A percentile compares a stretch with the other conserved stretches of the same genome.
phyloP scores from a whole-genome alignment of 768 basidiomycete species.

The Tricholoma saponaceum region DNA sequence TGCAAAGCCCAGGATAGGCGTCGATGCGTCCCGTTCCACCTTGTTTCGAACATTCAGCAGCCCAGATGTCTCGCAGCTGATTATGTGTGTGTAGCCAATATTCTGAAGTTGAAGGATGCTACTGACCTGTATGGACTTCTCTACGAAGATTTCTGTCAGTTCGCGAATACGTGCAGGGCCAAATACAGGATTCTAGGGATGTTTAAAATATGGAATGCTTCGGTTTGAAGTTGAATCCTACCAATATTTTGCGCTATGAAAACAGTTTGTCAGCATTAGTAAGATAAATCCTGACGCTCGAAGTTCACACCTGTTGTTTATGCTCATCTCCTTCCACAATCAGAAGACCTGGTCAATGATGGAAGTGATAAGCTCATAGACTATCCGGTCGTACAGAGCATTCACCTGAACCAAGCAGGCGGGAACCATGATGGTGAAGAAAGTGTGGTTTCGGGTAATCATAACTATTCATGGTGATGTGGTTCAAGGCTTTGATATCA shows the following conservation, averaged over 20 bases:
- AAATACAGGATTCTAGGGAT: conserved; percentile 64
- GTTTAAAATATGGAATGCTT: neutral
- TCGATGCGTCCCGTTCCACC: conserved; percentile 39
- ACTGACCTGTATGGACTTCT: conserved; percentile 46
- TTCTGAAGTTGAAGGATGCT: neutral
- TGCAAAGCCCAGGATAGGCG: conserved; percentile 58
- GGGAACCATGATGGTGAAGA: neutral
- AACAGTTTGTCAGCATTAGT: neutral
- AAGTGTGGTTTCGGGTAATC: conserved; percentile 51
- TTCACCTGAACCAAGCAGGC: conserved; percentile 27
- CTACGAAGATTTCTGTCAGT: conserved; percentile 51
- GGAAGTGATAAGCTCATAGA: neutral
- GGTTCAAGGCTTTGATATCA: conserved; percentile 59
- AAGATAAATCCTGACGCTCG: neutral
- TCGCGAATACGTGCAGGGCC: conserved; percentile 55
- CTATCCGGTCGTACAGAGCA: neutral
- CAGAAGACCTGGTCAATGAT: conserved; percentile 25
- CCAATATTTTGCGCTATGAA: conserved; percentile 40
- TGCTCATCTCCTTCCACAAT: conserved; percentile 45
- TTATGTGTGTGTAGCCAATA: neutral
- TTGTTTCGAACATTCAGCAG: conserved; percentile 22
- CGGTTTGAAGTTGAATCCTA: conserved; percentile 6
- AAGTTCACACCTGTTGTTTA: conserved; percentile 34
- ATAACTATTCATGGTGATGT: conserved; percentile 54
- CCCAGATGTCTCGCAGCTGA: conserved; percentile 48